phyloP scores from a whole-genome alignment of 768 basidiomycete species.

The Pholiota conissans region DNA sequence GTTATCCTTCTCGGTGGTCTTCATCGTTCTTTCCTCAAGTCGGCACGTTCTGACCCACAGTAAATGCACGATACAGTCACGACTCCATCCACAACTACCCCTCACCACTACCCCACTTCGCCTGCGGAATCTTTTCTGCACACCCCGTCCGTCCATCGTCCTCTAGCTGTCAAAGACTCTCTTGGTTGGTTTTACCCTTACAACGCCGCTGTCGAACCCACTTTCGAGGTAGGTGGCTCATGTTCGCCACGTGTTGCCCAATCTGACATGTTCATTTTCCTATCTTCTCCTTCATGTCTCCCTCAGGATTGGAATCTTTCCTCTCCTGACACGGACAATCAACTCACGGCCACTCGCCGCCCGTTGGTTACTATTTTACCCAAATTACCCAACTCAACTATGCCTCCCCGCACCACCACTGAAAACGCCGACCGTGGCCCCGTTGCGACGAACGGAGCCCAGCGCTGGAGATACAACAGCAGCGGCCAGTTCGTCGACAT shows the following conservation, averaged over 20 bases:
- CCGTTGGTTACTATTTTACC: constrained; percentile 34
- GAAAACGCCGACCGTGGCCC: constrained; percentile 31
- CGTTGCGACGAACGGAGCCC: constrained; percentile 37
- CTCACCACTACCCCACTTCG: constrained; percentile 18
- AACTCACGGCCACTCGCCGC: constrained; percentile 31
- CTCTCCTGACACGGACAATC: constrained; percentile 37
- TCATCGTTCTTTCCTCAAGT: constrained; percentile 23
- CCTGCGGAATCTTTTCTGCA: constrained; percentile 15
- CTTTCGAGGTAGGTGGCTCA: constrained; percentile 43
- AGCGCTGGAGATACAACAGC: constrained; percentile 65
- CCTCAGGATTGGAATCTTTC: constrained; percentile 49
- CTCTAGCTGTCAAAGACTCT: constrained; percentile 34
- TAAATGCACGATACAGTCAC: constrained; percentile 75
- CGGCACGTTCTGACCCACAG: constrained; percentile 33
- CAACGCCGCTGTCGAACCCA: constrained; percentile 41
- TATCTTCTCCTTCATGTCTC: constrained; percentile 12
- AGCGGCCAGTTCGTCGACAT: constrained; percentile 65
- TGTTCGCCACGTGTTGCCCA: constrained; percentile 32
- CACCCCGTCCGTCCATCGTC: constrained; percentile 28
- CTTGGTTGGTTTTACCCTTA: constrained; percentile 51
- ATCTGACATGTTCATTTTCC: constrained; percentile 12
- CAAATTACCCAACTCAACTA: constrained; percentile 38
- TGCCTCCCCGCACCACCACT: constrained; percentile 47
- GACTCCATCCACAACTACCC: constrained; percentile 42
- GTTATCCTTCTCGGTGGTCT: constrained; percentile 20